phyloP scores from a whole-genome alignment of 2,329 filamentous ascomycete genomes.

The Alternaria solani region DNA sequence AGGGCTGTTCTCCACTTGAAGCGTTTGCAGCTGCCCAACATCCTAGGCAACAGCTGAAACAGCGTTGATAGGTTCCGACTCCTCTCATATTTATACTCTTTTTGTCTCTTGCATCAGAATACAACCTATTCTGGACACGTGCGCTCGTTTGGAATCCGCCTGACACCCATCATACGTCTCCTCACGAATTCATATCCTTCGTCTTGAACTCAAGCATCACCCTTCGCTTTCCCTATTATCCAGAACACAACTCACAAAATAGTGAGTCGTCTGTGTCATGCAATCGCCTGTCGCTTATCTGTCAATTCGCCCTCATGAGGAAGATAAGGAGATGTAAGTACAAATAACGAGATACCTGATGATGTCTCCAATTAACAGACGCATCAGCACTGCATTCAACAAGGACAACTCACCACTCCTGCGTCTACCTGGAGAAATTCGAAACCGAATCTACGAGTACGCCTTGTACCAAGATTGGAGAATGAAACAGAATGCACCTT shows the following conservation, averaged over 20 bases:
- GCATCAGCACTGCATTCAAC: slow-evolving; percentile 1
- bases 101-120: neutral
- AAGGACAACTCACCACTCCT: slow-evolving; percentile 19
- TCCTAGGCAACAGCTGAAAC: neutral
- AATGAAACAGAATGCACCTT: neutral
- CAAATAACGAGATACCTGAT: neutral
- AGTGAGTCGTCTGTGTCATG: neutral
- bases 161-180: no score
- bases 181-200: no score
- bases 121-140: neutral
- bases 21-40: neutral
- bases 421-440: slow-evolving; percentile 14
- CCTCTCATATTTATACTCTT: neutral
- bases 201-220: no score
- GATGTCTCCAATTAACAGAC: neutral
- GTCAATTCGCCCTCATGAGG: neutral
- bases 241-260: neutral
- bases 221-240: no score
- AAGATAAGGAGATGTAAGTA: neutral
- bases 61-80: neutral
- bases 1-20: neutral
- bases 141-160: no score
- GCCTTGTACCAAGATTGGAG: neutral
- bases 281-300: neutral
- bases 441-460: slow-evolving; percentile 22